Conservation (phyloP, 1,139 yeast species). For the Casaregolazyma lundiana region DNA sequence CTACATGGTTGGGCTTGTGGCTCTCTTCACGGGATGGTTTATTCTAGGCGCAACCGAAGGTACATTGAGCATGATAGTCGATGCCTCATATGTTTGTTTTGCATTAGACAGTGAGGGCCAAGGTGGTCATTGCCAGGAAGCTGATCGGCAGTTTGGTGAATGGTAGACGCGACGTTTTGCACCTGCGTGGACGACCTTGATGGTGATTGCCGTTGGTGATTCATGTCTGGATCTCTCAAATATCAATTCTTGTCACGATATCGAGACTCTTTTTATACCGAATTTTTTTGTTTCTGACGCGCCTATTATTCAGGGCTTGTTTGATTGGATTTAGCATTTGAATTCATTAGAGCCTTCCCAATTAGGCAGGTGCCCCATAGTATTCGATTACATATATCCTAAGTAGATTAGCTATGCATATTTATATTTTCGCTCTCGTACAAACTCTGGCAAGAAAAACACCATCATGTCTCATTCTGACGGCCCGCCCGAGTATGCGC, state of each 20-base stretch:
- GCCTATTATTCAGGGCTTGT: not conserved
- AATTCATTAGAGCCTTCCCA: not conserved
- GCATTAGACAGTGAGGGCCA: constrained; percentile 32
- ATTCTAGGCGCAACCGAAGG: constrained; percentile 43
- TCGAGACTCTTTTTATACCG: not conserved
- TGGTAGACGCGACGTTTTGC: not conserved
- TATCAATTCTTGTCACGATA: not conserved
- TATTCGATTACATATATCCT: not conserved
- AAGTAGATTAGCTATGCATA: not conserved
- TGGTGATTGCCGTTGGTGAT: not conserved
- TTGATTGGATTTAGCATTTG: not conserved
- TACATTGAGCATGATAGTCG: constrained; percentile 38
- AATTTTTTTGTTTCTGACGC: not conserved
- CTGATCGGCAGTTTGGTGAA: constrained; percentile 31
- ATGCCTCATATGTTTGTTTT: constrained; percentile 36
- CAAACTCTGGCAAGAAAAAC: not conserved
- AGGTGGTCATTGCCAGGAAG: constrained; percentile 35
- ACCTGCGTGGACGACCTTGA: no score
- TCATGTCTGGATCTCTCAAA: not conserved
- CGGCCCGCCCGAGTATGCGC: not conserved
- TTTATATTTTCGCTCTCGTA: not conserved
- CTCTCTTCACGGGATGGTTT: constrained; percentile 41
- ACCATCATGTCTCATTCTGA: not conserved
- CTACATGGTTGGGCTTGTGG: constrained; percentile 38
- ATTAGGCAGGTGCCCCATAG: constrained; percentile 1